These are phyloP conservation scores for Aspergillus vadensis DNA, from an alignment of 2,329 filamentous ascomycete genomes.

Conservation along the genomic window DNA sequence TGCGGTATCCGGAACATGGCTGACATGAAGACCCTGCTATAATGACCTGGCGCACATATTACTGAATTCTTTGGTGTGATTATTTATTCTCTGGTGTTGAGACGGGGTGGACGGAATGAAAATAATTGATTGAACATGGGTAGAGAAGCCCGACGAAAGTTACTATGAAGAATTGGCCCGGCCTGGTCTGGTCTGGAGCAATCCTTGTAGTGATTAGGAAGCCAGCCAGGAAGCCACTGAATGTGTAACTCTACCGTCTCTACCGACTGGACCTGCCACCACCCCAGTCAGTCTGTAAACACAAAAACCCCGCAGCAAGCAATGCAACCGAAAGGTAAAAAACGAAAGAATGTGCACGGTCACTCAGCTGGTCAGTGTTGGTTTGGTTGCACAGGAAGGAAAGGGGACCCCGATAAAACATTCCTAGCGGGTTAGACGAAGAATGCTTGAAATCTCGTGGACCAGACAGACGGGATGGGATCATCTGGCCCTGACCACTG, in stretches of 20 bases:
- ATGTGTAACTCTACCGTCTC: not conserved
- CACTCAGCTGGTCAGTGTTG: no score
- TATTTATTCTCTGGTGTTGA: not conserved
- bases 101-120: not conserved
- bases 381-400: no score
- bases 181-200: no score
- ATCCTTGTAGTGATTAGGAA: not conserved
- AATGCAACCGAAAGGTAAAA: no score
- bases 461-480: no score
- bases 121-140: not conserved
- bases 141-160: not conserved
- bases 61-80: not conserved
- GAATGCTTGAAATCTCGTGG: no score
- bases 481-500: no score
- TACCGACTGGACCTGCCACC: not conserved
- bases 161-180: not conserved
- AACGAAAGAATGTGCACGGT: no score
- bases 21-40: constrained; percentile 39
- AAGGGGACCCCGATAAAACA: no score
- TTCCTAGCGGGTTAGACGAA: no score
- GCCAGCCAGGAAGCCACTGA: not conserved
- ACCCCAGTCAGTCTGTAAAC: not conserved
- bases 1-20: constrained; percentile 58
- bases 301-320: not conserved
- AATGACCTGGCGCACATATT: constrained; percentile 4